phyloP scores from a whole-genome alignment of 495 filamentous ascomycete species.

The Xylaria palmicola region DNA sequence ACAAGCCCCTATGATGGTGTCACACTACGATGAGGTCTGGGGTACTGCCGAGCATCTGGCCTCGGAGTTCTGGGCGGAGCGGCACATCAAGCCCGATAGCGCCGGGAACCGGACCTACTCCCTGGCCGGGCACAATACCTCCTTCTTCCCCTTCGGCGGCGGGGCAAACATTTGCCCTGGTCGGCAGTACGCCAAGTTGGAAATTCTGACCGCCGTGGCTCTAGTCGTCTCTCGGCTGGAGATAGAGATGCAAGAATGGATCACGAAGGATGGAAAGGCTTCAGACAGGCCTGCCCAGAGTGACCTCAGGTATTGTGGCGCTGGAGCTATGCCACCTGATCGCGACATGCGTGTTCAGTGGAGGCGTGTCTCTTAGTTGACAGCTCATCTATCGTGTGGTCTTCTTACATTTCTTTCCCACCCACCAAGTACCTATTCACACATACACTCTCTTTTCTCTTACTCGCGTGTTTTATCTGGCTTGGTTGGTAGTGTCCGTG shows the following conservation, averaged over 20 bases:
- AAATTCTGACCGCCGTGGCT: slow-evolving; percentile 49
- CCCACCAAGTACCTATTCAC: no score
- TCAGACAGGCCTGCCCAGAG: slow-evolving; percentile 23
- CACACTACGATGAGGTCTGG: slow-evolving; percentile 27
- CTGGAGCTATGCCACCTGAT: slow-evolving; percentile 32
- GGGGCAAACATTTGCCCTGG: slow-evolving; percentile 47
- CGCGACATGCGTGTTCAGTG: slow-evolving; percentile 30
- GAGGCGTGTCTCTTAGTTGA: no score
- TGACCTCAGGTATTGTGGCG: slow-evolving; percentile 20
- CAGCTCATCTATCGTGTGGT: no score
- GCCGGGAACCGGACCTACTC: neutral
- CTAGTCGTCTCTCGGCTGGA: slow-evolving; percentile 54
- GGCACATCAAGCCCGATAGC: slow-evolving; percentile 22
- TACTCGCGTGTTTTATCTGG: no score
- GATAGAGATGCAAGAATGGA: slow-evolving; percentile 42
- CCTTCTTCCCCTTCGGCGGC: slow-evolving; percentile 39
- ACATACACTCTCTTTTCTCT: no score
- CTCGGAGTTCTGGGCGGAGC: slow-evolving; percentile 34
- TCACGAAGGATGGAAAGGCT: slow-evolving; percentile 18
- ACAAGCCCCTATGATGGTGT: slow-evolving; percentile 23
- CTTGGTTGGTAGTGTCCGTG: no score
- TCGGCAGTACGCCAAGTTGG: slow-evolving; percentile 48
- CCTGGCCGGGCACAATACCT: slow-evolving; percentile 10
- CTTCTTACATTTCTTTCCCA: no score
- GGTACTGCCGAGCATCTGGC: slow-evolving; percentile 28